Evolutionary conservation across 345 rosid genomes (phyloP), one percentile per base, ranked within the genome.

Genomic region (Firmiana major): DNA sequence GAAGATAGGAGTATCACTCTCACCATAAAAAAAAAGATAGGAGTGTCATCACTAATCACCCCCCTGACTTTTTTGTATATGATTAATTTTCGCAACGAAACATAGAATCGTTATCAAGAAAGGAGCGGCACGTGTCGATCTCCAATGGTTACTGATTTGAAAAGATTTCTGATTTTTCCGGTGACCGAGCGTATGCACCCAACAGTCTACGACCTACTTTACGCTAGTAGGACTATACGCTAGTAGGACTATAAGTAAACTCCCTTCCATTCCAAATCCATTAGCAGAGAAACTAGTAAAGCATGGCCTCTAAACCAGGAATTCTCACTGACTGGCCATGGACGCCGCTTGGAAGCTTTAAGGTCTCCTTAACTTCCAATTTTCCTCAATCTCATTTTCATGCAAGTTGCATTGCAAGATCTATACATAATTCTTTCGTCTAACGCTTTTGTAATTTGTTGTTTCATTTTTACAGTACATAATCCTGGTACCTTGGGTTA

Each of bases 251-350:
- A 31, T 31, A 31, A 31, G 3, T 31, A 31, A 31, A 2, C 3
- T 31, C 34, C 34, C 34, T 21, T 0, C 22, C 26, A 15, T 22
- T 58, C 62, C 62, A 21, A 2, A 21, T 13, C 6, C 12, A 53
- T 53, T 53, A 1, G 58, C 58, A 9, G 4, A 22, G 4, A 58
- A 58, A 22, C 15, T 3, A 10, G 16, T 22, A 15, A 58, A 58
- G 13, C 3, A 89, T 87, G 92, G 92, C 92, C 63, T 79, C 90
- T 10, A 84, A 24, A 67, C 93, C 93, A 28, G 93, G 93, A 64
- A 46, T 87, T 68, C 86, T 89, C 82, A 89, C 88, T 0, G 85
- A 87, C 6, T 89, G 93, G 93, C 93, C 93, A 9, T 89, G 93
- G 90, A 71, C 45, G 34, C 80, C 85, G 49, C 88, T 87, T 34